These are phyloP conservation scores for Ganoderma lucidum DNA, from an alignment of 1,284 basidiomycete genomes.

Conservation along the genomic window DNA sequence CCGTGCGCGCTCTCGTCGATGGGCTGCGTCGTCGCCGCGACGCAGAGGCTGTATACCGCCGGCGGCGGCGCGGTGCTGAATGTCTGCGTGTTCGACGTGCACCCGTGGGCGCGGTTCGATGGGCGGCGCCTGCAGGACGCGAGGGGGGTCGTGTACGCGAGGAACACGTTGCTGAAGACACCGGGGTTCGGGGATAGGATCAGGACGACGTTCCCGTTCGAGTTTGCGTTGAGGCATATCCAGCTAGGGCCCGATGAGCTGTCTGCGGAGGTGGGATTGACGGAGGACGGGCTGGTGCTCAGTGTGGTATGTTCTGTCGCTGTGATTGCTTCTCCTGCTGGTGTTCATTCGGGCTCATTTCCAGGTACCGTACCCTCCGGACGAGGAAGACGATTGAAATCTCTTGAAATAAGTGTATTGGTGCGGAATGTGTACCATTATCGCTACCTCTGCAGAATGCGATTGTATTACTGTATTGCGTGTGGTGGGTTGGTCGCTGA, in stretches of 20 bases:
- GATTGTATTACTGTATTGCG: too few relatives aligned
- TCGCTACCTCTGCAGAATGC: too few relatives aligned
- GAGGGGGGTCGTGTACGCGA: not conserved
- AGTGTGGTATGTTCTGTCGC: not conserved
- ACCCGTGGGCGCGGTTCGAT: not conserved
- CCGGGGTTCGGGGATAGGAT: not conserved
- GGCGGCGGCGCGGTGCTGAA: not conserved
- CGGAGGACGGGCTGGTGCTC: not conserved
- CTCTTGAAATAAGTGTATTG: too few relatives aligned
- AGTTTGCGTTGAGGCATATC: not conserved
- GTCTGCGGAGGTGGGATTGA: not conserved
- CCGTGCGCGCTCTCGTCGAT: not conserved
- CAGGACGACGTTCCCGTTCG: not conserved
- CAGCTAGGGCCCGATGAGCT: not conserved
- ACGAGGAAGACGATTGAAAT: too few relatives aligned
- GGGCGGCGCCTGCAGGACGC: not conserved
- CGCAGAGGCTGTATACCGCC: not conserved
- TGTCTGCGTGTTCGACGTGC: not conserved
- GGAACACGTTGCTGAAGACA: not conserved
- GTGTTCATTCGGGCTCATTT: too few relatives aligned
- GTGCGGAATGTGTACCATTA: too few relatives aligned
- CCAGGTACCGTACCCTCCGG: too few relatives aligned
- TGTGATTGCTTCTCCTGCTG: too few relatives aligned
- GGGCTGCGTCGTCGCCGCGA: not conserved
- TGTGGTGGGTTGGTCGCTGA: too few relatives aligned